Evolutionary conservation across 2,329 filamentous ascomycete genomes (phyloP), one percentile per base, ranked within the genome.

Genomic region (Nemania sp.): DNA sequence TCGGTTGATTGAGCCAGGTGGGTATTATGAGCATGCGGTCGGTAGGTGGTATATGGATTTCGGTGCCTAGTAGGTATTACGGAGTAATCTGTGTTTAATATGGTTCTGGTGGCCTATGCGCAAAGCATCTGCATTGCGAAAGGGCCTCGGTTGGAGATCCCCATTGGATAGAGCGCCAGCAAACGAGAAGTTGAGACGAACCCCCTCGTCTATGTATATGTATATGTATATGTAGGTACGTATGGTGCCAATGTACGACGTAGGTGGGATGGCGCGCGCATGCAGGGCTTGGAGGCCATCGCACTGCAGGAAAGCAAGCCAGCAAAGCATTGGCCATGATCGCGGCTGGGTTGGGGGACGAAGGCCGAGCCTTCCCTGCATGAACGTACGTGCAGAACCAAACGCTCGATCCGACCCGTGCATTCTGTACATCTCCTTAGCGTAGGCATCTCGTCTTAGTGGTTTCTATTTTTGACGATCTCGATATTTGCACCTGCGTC

Each of bases 291-390:
- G 23, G 39, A 28, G 28, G 8, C 9, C 9, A 9, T 31, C 11
- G 28, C 11, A 4, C n/a, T 31, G 28, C 9, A 31, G 28, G 6
- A 28, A 28, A 28, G 6, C 11, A 28, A 28, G 26, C 11, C 11
- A 28, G 26, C 12, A 6, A 28, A 43, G n/a, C 36, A 37, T 37
- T 46, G 34, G 42, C 26, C 36, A n/a, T 15, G 48, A 30, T 52
- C 31, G 26, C 40, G 42, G 51, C 43, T 51, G 55, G 55, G 52
- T 52, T 52, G 55, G 47, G 54, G 41, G 33, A 48, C 31, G 30
- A 23, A 20, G 33, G 31, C 28, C n/a, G 31, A 49, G 44, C 34
- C 31, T 52, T 37, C 19, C 41, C 33, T 53, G 51, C 55, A 57
- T 52, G 47, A 37, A 52, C 36, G 33, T 52, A 58, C 52, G 55